Base-by-base conservation (phyloP, 2,329 filamentous ascomycete species). In the Triangularia setosa region DNA sequence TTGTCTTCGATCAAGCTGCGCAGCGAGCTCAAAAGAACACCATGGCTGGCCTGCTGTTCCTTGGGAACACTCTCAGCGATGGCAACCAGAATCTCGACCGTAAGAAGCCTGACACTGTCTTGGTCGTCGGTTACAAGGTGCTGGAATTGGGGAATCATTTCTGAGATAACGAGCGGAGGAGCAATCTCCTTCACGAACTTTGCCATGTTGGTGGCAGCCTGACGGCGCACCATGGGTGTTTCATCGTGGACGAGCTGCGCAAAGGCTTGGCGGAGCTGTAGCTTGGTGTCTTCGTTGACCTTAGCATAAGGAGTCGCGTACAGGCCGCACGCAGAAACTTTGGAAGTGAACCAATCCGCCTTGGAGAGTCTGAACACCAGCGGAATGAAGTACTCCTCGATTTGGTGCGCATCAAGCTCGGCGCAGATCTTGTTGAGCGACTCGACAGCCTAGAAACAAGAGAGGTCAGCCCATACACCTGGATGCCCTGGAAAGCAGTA, bases 281-380 rank as follows among this genome's bases (percentile, higher is more conserved):
- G 92, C 80, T 99, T 95, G 70, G 93, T 87, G n/a, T 88, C 84
- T 60, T 90, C 85, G 62, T 92, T 90, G 65, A 95, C 92, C 83
- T 96, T 96, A 73, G 89, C 90, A 83, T 99, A 99, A 69, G 95
- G 94, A 58, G 89, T 87, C 76, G 91, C 95, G 82, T 94, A 99
- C 68, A 99, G 90, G 68, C 95, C 95, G 69, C 94, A 97, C 68
- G 94, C 95, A 30, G 95, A 99, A 69, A 99, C 95, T 82, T 98
- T 99, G 69, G 95, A 98, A 64, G 95, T 99, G 79, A 99, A 99
- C 95, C 95, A 99, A 81, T 99, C 95, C 79, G 95, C 95, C 85
- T 98, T 99, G 70, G 95, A 96, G 67, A 99, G 91, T 75, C 95
- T 92, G 75, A 96, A 87, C 65, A 93, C 93, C 75, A 99, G 89